Evolutionary conservation across 305 asterid species (phyloP), one percentile per base, ranked within the genome.

Genomic region (Fraxinus ornus): DNA sequence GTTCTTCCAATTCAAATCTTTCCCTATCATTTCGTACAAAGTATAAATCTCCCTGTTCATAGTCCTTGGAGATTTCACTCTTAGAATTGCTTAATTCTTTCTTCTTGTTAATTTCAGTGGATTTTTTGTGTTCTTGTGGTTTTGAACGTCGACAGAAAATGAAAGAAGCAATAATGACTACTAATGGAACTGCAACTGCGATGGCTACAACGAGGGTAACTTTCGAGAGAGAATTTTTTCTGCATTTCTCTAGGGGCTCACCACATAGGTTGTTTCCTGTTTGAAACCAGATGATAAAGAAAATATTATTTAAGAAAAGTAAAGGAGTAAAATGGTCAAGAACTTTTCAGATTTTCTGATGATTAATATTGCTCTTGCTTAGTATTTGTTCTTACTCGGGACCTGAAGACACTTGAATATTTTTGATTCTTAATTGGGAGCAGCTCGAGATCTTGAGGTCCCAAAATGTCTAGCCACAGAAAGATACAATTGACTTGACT

Each of bases 191-290:
- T 72, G 77, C 84, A 0, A 64, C 84, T 8, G 78, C 33, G 1
- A 75, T 9, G 30, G 79, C 66, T 3, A 84, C 79, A 66, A 82
- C 77, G 28, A 78, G 84, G 44, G 80, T 75, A 22, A 75, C 10
- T 80, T 47, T 75, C 70, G 82, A 33, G 71, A 78, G 21, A 10
- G 75, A 3, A 28, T 87, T 84, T 82, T 84, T 84, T 12, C 39
- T 66, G 86, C 90, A 87, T 75, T 84, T 30, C 55, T 82, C 9
- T 78, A 83, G 71, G 44, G 88, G 89, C 84, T 72, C 68, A 26
- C 90, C 90, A 78, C 89, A 88, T 2, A 88, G 71, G 24, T 70
- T 64, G 52, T 86, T 84, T 55, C 89, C 90, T 86, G 90, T 36
- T 77, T 35, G 15, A 81, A 72, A 47, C 21, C 19, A 64, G 17